Evolutionary conservation across 2,329 filamentous ascomycete genomes (phyloP).

Genomic region (Neonectria ditissima): DNA sequence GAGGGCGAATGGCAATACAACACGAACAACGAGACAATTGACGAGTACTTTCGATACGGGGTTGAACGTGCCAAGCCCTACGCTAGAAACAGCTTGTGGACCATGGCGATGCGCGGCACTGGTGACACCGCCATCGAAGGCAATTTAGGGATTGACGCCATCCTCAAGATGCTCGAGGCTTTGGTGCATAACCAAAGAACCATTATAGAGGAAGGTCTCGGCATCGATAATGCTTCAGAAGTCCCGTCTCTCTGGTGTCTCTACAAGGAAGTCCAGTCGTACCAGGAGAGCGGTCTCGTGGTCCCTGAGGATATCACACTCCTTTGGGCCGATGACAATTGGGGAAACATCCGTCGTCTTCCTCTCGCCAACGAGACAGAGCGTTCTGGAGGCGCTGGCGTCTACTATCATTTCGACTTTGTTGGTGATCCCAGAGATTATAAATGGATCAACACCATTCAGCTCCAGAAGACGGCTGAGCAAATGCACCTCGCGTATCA

Average conservation of each 20-base stretch:
- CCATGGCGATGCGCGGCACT: conserved; percentile 76
- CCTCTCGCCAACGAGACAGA: conserved; percentile 65
- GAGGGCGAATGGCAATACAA: conserved; percentile 77
- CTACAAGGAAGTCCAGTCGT: conserved; percentile 72
- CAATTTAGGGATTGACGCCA: conserved; percentile 57
- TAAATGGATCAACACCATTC: conserved; percentile 67
- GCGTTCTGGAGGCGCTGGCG: conserved; percentile 67
- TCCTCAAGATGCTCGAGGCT: conserved; percentile 51
- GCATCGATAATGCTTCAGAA: conserved; percentile 26
- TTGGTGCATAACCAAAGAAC: background rate
- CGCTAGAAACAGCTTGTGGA: conserved; percentile 73
- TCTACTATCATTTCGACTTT: conserved; percentile 72
- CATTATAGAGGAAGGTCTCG: background rate
- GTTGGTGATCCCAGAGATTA: conserved; percentile 71
- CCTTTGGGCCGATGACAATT: conserved; percentile 74
- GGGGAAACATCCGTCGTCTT: conserved; percentile 69
- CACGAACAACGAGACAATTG: conserved; percentile 75
- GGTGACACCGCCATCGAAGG: conserved; percentile 72
- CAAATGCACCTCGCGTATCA: conserved; percentile 63
- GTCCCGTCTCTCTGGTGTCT: conserved; percentile 69
- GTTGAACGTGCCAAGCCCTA: conserved; percentile 67
- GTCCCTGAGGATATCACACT: conserved; percentile 73
- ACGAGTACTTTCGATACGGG: conserved; percentile 76
- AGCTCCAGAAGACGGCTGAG: conserved; percentile 48
- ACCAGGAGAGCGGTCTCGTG: conserved; percentile 71